Conservation (phyloP, 805 yeast genomes). For the Deakozyma indianensis region DNA sequence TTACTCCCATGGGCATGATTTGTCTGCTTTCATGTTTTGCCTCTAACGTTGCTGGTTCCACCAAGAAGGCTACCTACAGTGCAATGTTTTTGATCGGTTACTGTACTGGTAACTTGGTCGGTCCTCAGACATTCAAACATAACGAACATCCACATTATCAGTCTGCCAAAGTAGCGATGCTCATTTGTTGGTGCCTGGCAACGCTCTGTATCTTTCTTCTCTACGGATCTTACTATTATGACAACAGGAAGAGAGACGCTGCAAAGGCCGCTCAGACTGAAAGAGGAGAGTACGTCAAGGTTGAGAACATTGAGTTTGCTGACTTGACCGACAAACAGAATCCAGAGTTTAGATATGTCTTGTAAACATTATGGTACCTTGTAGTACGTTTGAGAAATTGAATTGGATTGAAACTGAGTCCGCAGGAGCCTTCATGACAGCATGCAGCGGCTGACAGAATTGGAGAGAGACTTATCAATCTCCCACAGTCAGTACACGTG, state of each 20-base stretch:
- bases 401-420: too few species aligned
- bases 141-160: conserved; percentile 41
- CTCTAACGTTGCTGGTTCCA: conserved; percentile 53
- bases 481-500: too few species aligned
- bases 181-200: conserved; percentile 22
- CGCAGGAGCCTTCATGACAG: too few species aligned
- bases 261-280: conserved; percentile 3
- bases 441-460: too few species aligned
- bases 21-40: conserved; percentile 18
- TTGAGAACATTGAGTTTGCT: conserved; percentile 19
- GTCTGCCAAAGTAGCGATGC: conserved; percentile 45
- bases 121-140: conserved; percentile 55
- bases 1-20: conserved; percentile 11
- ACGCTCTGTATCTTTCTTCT: not conserved
- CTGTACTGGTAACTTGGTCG: conserved; percentile 54
- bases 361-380: too few species aligned
- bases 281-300: not conserved
- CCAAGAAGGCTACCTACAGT: conserved; percentile 49
- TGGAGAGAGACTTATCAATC: too few species aligned
- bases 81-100: conserved; percentile 50
- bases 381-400: too few species aligned
- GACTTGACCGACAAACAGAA: conserved; percentile 40
- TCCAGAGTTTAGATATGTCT: conserved; percentile 33
- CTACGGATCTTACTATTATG: not conserved
- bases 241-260: conserved; percentile 6